Conservation (phyloP, 371 early-diverging fungal species). For the Apophysomyces variabilis region DNA sequence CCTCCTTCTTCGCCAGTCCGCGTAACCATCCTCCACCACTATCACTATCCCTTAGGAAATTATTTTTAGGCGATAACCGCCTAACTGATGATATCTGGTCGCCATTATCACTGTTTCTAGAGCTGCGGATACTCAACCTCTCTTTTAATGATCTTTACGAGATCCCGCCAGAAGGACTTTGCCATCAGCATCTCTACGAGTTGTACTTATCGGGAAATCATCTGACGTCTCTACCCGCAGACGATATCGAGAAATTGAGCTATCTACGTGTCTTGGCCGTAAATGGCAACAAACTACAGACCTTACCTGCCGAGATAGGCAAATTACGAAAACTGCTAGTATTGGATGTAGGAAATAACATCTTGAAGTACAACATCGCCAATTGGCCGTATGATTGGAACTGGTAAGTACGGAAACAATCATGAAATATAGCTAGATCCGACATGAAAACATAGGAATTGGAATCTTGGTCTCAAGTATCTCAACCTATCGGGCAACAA, state of each 20-base stretch:
- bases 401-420: constrained; percentile 60
- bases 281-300: constrained; percentile 90
- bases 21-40: constrained; percentile 69
- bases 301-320: constrained; percentile 91
- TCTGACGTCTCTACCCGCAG: constrained; percentile 82
- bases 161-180: constrained; percentile 64
- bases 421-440: background rate
- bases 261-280: constrained; percentile 76
- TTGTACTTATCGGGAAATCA: constrained; percentile 89
- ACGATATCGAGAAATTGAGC: constrained; percentile 81
- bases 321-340: constrained; percentile 76
- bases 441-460: constrained; percentile 61
- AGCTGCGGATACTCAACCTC: constrained; percentile 78
- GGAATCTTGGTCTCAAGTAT: constrained; percentile 88
- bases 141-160: constrained; percentile 88
- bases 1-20: constrained; percentile 57
- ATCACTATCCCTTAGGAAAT: constrained; percentile 57
- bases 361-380: constrained; percentile 89
- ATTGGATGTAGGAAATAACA: constrained; percentile 88
- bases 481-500: constrained; percentile 93
- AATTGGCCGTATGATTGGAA: constrained; percentile 98
- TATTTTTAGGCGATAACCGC: constrained; percentile 83
- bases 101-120: constrained; percentile 71
- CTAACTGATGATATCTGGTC: constrained; percentile 85
- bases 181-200: constrained; percentile 64